phyloP scores from a whole-genome alignment of 225 moss, liverwort and hornwort species.

The Neckera pumila region DNA sequence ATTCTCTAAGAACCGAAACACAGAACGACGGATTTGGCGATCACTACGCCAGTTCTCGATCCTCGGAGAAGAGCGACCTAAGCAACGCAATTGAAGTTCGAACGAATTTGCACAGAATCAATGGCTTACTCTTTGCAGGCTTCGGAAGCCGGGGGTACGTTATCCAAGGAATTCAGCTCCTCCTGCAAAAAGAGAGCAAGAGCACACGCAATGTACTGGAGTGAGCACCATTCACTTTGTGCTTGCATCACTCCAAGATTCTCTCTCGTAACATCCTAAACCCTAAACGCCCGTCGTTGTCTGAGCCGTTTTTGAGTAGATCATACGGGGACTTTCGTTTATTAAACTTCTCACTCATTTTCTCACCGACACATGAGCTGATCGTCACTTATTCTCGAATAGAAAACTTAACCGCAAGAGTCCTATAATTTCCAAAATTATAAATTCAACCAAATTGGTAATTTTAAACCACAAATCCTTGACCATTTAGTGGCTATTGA shows the following conservation, averaged over 20 bases:
- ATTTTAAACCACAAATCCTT: background rate
- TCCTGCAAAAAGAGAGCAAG: constrained; percentile 10
- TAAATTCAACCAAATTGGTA: background rate
- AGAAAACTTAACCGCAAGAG: background rate
- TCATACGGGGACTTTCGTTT: background rate
- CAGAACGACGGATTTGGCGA: background rate
- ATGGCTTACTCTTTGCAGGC: constrained; percentile 44
- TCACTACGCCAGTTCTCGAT: background rate
- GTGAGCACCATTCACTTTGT: background rate
- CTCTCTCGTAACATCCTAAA: background rate
- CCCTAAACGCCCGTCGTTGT: background rate
- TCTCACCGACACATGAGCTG: background rate
- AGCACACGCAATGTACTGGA: background rate
- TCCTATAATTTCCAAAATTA: background rate
- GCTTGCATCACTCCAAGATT: background rate
- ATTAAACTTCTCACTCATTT: background rate
- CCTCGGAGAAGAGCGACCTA: background rate
- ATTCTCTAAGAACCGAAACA: background rate
- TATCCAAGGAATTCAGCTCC: constrained; percentile 29
- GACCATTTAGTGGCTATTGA: background rate
- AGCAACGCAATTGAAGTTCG: background rate
- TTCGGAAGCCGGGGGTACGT: constrained; percentile 28
- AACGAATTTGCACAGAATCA: background rate
- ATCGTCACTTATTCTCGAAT: background rate
- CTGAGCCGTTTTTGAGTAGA: background rate